Percentiles rank a stretch among this genome's conserved stretches.
Evolutionary conservation across 441 rosid species (phyloP).

Genomic region (Francoa sonchifolia): DNA sequence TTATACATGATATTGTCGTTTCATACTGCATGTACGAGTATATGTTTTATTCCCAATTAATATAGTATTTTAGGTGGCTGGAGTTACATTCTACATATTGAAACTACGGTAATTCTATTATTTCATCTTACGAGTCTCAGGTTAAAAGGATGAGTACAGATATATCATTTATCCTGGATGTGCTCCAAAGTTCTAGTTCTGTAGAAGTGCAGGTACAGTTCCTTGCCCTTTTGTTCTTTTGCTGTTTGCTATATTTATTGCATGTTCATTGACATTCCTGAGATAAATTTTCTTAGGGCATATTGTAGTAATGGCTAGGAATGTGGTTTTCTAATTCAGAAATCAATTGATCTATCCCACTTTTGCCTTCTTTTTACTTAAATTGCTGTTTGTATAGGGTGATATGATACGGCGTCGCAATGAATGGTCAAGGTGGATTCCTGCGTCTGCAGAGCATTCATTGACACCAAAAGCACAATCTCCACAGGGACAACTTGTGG

Average conservation of each 20-base stretch:
- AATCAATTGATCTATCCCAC: too few species aligned
- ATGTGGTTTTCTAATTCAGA: not conserved
- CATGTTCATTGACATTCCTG: not conserved
- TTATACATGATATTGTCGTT: not conserved
- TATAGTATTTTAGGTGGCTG: not conserved
- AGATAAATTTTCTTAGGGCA: too few species aligned
- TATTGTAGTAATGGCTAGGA: too few species aligned
- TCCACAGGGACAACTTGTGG: constrained; percentile 25
- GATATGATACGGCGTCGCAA: constrained; percentile 59
- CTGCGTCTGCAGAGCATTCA: constrained; percentile 16
- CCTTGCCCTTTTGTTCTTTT: constrained; percentile 2
- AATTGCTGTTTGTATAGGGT: constrained; percentile 34
- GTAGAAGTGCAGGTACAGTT: constrained; percentile 78
- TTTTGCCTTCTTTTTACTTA: constrained; percentile 10
- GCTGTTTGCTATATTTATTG: constrained; percentile 4
- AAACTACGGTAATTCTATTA: not conserved
- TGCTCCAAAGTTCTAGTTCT: constrained; percentile 49
- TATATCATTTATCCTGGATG: constrained; percentile 52
- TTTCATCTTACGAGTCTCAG: constrained; percentile 26
- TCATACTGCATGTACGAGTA: not conserved
- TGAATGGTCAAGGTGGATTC: constrained; percentile 75
- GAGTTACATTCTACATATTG: not conserved
- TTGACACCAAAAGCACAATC: constrained; percentile 20
- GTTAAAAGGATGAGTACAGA: constrained; percentile 72
- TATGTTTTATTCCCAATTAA: not conserved